Evolutionary conservation across 768 basidiomycete genomes (phyloP).

Genomic region (Rhizopogon vinicolor): DNA sequence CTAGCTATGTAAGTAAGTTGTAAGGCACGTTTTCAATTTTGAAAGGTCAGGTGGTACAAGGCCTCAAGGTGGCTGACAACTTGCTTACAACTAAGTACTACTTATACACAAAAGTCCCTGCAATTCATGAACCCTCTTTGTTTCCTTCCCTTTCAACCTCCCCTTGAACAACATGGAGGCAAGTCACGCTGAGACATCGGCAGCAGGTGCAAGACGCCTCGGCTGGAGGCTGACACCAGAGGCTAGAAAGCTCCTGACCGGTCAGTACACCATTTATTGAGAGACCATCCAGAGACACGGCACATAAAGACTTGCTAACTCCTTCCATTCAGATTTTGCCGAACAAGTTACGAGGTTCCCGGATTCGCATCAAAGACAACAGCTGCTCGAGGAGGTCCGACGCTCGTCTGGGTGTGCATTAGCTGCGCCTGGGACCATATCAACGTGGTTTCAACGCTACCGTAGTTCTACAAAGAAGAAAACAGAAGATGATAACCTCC

Average conservation of each 20-base stretch:
- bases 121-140: background rate
- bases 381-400: background rate
- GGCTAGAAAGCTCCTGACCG: background rate
- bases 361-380: background rate
- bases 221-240: background rate
- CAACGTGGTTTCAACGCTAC: slow-evolving; percentile 17
- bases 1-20: too few species aligned
- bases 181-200: background rate
- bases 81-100: background rate
- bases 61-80: background rate
- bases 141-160: background rate
- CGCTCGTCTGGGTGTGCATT: background rate
- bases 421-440: background rate
- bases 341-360: background rate
- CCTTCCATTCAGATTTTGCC: background rate
- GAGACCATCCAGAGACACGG: background rate
- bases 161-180: background rate
- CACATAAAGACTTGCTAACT: background rate
- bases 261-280: background rate
- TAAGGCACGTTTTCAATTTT: too few species aligned
- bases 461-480: background rate
- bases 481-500: slow-evolving; percentile 20
- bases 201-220: background rate
- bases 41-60: too few species aligned
- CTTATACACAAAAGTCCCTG: background rate